Conservation (phyloP, 2,329 filamentous ascomycete genomes). For the Colletotrichum somersetense region DNA sequence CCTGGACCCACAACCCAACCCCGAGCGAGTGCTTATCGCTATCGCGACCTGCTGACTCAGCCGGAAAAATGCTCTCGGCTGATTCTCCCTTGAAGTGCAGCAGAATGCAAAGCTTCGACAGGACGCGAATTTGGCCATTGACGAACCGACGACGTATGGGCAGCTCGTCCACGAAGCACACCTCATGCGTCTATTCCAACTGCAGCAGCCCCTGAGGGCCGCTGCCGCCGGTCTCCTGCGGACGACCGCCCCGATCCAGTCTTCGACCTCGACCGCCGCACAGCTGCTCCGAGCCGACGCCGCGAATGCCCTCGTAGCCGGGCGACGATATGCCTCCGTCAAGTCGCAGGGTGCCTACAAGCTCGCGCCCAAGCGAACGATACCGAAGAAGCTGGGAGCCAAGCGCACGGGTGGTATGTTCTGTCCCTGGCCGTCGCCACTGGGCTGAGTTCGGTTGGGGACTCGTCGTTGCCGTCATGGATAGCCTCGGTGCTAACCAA, state of each 20-base stretch:
- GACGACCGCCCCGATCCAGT: slow-evolving; percentile 39
- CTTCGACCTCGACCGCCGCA: slow-evolving; percentile 32
- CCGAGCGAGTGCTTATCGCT: slow-evolving; percentile 33
- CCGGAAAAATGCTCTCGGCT: slow-evolving; percentile 40
- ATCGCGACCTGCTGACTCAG: slow-evolving; percentile 39
- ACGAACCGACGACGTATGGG: slow-evolving; percentile 35
- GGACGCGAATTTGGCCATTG: slow-evolving; percentile 20
- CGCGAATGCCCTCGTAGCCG: slow-evolving; percentile 59
- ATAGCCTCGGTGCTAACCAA: slow-evolving; percentile 27
- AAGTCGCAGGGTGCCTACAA: slow-evolving; percentile 79
- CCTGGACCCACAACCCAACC: neutral
- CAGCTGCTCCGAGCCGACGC: slow-evolving; percentile 40
- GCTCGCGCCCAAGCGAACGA: slow-evolving; percentile 68
- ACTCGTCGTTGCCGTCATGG: neutral
- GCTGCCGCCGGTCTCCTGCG: slow-evolving; percentile 51
- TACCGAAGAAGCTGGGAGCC: slow-evolving; percentile 88
- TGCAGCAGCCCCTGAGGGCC: slow-evolving; percentile 61
- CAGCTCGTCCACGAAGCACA: slow-evolving; percentile 38
- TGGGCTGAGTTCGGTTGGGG: neutral
- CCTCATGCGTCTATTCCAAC: slow-evolving; percentile 60
- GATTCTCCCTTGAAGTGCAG: slow-evolving; percentile 27
- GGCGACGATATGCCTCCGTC: slow-evolving; percentile 68
- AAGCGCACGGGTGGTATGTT: slow-evolving; percentile 90
- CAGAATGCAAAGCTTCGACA: slow-evolving; percentile 26
- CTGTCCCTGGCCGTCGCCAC: no score